A percentile compares a stretch with the other conserved stretches of the same genome.
Evolutionary conservation across 331 rosid genomes (phyloP).

Genomic region (Acacia pycnantha): DNA sequence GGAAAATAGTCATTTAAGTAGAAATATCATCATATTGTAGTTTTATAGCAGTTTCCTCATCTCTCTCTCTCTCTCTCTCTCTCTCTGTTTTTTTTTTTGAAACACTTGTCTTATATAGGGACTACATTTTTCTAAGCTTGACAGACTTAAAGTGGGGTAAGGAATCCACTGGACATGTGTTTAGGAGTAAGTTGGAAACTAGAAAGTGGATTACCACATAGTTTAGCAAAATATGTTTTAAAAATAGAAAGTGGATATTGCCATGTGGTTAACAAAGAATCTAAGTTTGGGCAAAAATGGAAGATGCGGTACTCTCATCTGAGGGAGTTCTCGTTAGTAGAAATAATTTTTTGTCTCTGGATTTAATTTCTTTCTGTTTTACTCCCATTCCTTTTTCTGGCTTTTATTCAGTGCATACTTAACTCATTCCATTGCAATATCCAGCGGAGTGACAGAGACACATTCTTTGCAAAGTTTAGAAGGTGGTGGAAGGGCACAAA

Average conservation of each 20-base stretch:
- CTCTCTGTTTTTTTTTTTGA: background rate
- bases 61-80: background rate
- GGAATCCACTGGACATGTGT: background rate
- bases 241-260: slow-evolving; percentile 1
- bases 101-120: background rate
- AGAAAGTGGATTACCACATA: background rate
- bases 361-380: slow-evolving; percentile 19
- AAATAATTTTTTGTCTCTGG: background rate
- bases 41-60: background rate
- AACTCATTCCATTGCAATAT: slow-evolving; percentile 38
- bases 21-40: background rate
- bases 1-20: slow-evolving; percentile 5
- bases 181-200: background rate
- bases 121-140: background rate
- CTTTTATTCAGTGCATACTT: slow-evolving; percentile 21
- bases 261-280: background rate
- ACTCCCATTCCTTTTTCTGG: slow-evolving; percentile 3
- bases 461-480: slow-evolving; percentile 71
- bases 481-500: slow-evolving; percentile 99
- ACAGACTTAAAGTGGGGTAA: background rate
- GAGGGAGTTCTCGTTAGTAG: background rate
- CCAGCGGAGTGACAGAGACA: slow-evolving; percentile 60
- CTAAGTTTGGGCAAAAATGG: background rate
- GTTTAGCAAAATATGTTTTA: background rate
- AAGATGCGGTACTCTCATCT: background rate